phyloP scores from a whole-genome alignment of 1,284 basidiomycete genomes.

The Coniferiporia sulphurascens region DNA sequence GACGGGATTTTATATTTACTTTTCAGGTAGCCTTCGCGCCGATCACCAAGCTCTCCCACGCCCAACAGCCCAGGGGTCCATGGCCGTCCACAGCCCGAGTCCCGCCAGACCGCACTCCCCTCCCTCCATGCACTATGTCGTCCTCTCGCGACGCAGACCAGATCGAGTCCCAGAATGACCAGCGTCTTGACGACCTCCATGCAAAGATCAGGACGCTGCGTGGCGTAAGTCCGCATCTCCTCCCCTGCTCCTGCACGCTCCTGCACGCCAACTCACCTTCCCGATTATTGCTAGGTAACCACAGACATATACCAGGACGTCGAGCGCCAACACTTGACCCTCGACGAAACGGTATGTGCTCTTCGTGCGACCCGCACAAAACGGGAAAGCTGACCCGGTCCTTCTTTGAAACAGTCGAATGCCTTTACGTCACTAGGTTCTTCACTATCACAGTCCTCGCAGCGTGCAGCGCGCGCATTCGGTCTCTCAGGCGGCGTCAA shows the following conservation, averaged over 20 bases:
- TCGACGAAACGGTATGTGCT: conserved; percentile 65
- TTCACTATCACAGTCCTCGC: conserved; percentile 57
- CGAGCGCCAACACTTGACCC: conserved; percentile 71
- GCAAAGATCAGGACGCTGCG: conserved; percentile 73
- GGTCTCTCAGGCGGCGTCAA: conserved; percentile 58
- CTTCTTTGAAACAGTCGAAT: conserved; percentile 43
- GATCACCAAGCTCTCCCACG: not conserved
- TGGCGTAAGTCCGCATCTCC: conserved; percentile 44
- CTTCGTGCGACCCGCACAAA: not conserved
- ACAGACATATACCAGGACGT: conserved; percentile 77
- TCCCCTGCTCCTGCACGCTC: not conserved
- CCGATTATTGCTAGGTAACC: conserved; percentile 50
- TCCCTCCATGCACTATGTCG: conserved; percentile 6
- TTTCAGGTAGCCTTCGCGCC: not conserved
- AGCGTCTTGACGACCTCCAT: conserved; percentile 74
- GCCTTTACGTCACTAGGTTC: conserved; percentile 59
- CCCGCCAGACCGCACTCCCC: too few species aligned
- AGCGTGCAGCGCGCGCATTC: conserved; percentile 64
- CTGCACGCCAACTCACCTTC: conserved; percentile 10
- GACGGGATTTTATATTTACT: too few species aligned
- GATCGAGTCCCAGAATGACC: conserved; percentile 78
- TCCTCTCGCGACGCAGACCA: conserved; percentile 38
- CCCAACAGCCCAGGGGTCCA: not conserved
- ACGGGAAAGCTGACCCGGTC: not conserved
- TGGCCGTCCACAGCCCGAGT: too few species aligned